Evolutionary conservation across 495 filamentous ascomycete genomes (phyloP).

Genomic region (Hyaloscypha hepaticicola): DNA sequence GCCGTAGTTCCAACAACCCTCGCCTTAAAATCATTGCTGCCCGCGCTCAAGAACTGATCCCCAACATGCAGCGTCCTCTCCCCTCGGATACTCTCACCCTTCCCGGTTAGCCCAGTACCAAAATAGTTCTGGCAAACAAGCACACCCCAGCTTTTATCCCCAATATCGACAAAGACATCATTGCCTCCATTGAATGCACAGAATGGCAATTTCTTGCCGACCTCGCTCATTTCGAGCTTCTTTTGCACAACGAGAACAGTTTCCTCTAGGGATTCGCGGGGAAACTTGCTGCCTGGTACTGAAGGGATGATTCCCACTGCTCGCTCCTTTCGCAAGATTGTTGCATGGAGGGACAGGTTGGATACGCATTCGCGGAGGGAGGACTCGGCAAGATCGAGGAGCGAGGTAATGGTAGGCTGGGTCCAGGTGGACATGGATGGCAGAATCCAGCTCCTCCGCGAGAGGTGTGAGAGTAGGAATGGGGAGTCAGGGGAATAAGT

Average conservation of each 20-base stretch:
- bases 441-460: conserved; percentile 73
- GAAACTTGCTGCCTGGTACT: conserved; percentile 58
- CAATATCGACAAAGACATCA: conserved; percentile 98
- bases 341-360: conserved; percentile 73
- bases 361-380: conserved; percentile 76
- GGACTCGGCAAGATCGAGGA: conserved; percentile 84
- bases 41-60: conserved; percentile 94
- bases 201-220: conserved; percentile 75
- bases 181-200: conserved; percentile 98
- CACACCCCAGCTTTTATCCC: conserved; percentile 96
- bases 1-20: conserved; percentile 62
- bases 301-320: conserved; percentile 86
- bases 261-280: conserved; percentile 89
- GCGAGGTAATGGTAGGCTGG: conserved; percentile 68
- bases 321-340: conserved; percentile 82
- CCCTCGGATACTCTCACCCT: conserved; percentile 38
- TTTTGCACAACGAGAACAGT: conserved; percentile 93
- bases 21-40: conserved; percentile 95
- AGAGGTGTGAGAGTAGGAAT: conserved; percentile 59
- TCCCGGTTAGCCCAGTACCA: conserved; percentile 36
- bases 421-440: conserved; percentile 86
- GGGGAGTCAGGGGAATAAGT: conserved; percentile 59
- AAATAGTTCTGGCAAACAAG: conserved; percentile 91
- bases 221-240: conserved; percentile 76
- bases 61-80: conserved; percentile 77